These are phyloP conservation scores for Kurtzmaniella fragi DNA, from an alignment of 805 yeast genomes.

Conservation along the genomic window DNA sequence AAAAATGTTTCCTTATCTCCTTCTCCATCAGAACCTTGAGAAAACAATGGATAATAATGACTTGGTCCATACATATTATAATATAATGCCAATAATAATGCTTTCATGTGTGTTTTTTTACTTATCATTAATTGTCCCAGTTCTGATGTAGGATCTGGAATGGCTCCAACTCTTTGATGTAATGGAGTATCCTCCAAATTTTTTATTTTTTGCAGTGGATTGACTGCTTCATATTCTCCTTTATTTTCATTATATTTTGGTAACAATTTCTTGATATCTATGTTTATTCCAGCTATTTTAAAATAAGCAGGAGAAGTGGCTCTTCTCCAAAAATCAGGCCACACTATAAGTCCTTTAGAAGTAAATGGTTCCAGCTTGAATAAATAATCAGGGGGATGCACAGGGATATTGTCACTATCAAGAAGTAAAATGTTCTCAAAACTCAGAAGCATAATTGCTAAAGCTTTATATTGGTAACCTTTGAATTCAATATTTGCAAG, in stretches of 20 bases:
- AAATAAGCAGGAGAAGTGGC: constrained; percentile 73
- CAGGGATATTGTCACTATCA: constrained; percentile 76
- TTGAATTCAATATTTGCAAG: constrained; percentile 31
- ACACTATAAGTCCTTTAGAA: constrained; percentile 51
- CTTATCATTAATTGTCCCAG: constrained; percentile 40
- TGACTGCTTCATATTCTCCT: constrained; percentile 11
- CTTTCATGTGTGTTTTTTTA: constrained; percentile 32
- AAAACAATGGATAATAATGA: constrained; percentile 37
- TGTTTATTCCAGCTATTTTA: constrained; percentile 53
- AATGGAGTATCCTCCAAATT: constrained; percentile 17
- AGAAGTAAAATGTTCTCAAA: constrained; percentile 67
- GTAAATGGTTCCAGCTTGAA: constrained; percentile 55
- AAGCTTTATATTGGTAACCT: constrained; percentile 40
- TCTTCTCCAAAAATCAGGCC: constrained; percentile 91
- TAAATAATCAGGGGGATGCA: constrained; percentile 55
- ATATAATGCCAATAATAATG: constrained; percentile 34
- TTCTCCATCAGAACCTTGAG: constrained; percentile 56
- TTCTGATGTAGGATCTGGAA: constrained; percentile 30
- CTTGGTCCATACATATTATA: constrained; percentile 39
- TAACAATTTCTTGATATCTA: constrained; percentile 21
- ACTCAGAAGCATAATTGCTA: constrained; percentile 39
- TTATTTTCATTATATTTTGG: constrained; percentile 29
- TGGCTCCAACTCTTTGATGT: constrained; percentile 27
- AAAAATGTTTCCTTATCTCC: constrained; percentile 79
- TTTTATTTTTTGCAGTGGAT: background rate